Evolutionary conservation across 176 grass and related monocot species (phyloP).

Genomic region (Eremochloa ophiuroides): DNA sequence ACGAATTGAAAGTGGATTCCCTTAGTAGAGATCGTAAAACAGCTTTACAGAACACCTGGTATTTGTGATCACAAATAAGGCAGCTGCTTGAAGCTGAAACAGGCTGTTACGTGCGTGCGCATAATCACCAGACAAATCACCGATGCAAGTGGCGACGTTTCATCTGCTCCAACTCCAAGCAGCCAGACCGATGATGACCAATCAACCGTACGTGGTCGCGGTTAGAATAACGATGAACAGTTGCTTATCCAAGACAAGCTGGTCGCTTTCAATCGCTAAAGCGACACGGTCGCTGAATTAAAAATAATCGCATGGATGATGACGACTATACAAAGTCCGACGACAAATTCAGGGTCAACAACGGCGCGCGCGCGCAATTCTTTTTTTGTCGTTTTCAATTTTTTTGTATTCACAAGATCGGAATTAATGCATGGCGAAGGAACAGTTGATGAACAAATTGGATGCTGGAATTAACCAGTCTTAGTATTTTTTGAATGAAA

Average conservation of each 20-base stretch:
- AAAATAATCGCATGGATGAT: background rate
- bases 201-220: background rate
- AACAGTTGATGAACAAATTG: background rate
- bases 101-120: too few species aligned
- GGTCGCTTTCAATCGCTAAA: background rate
- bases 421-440: background rate
- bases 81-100: too few species aligned
- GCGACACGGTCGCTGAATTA: background rate
- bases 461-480: background rate
- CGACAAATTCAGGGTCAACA: constrained; percentile 18
- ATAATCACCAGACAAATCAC: too few species aligned
- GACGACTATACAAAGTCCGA: background rate
- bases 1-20: too few species aligned
- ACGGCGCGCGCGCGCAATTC: background rate
- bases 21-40: too few species aligned
- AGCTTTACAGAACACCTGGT: too few species aligned
- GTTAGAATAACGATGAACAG: background rate
- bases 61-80: too few species aligned
- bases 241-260: background rate
- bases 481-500: too few species aligned
- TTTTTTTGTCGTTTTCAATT: background rate
- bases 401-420: background rate
- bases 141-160: too few species aligned
- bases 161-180: background rate
- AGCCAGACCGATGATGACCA: background rate